Base-by-base conservation (phyloP, 1,139 yeast genomes). In the Hanseniaspora gamundiae region DNA sequence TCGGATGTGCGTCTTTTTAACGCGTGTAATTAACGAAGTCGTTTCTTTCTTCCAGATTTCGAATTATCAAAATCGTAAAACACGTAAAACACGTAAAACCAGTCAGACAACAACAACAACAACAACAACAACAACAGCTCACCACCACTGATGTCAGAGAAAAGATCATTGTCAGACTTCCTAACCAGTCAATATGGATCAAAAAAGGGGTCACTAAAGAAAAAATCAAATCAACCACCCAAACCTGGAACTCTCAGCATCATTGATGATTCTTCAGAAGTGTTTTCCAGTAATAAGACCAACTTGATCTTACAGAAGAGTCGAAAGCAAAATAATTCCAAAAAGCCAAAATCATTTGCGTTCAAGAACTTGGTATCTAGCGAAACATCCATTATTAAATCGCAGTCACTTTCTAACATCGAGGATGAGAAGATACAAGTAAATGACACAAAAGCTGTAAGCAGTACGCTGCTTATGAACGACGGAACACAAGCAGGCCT, bases 271-370 rank as follows among this genome's bases (percentile, higher is more conserved):
- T 16, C 36, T 10, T 10, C 36, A 9, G n/a, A 21, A n/a, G 24
- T 14, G 7, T 14, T 33, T 4, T 33, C 36, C 20, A 19, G 20
- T 14, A 33, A 19, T 14, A 33, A 17, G 19, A 33, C 10, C 19
- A 17, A 19, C 9, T 13, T 33, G 22, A 8, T 33, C 6, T 9
- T 17, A 6, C n/a, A 33, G 16, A 33, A 33, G 13, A 7, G 11
- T 17, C 24, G 36, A 4, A 19, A 17, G 3, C 6, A 13, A 33
- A 13, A 33, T 4, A 17, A 19, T 2, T 4, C 21, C 24, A 33
- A 33, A 22, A 33, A 33, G n/a, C 35, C 36, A 33, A 33, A 33
- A 17, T 33, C 36, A 9, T 33, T 33, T 33, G 36, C 36, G 3
- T 33, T 33, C 22, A 33, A 33, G 9, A 33, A 33, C 21, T 22